phyloP scores from a whole-genome alignment of 1,139 yeast genomes.

The Suhomyces yuchorum region DNA sequence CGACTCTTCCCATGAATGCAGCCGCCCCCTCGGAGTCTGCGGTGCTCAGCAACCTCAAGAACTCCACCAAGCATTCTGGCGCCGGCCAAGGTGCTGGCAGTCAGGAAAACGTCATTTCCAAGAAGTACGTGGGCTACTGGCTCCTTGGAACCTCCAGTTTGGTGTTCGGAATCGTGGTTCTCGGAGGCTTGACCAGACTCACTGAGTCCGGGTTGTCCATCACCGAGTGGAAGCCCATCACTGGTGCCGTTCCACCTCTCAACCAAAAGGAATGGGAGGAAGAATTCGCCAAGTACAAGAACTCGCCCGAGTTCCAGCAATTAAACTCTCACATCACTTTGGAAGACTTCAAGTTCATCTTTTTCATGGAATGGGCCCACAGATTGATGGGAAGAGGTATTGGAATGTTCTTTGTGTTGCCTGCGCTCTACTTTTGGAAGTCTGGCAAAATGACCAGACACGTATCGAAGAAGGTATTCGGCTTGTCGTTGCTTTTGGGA shows the following conservation, averaged over 20 bases:
- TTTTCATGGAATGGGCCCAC: slow-evolving; percentile 98
- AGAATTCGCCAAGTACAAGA: slow-evolving; percentile 79
- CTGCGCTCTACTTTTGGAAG: slow-evolving; percentile 79
- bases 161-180: slow-evolving; percentile 93
- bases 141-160: slow-evolving; percentile 85
- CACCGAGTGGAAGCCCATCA: slow-evolving; percentile 98
- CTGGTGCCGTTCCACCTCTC: slow-evolving; percentile 91
- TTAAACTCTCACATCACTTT: slow-evolving; percentile 87
- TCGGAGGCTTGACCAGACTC: slow-evolving; percentile 92
- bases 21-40: background rate
- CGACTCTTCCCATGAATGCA: slow-evolving; percentile 12
- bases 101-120: slow-evolving; percentile 27
- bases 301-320: slow-evolving; percentile 88
- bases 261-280: slow-evolving; percentile 77
- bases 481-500: slow-evolving; percentile 77
- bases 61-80: slow-evolving; percentile 1
- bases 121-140: slow-evolving; percentile 78
- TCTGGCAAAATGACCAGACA: slow-evolving; percentile 67
- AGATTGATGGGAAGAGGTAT: slow-evolving; percentile 89
- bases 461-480: slow-evolving; percentile 67
- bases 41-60: slow-evolving; percentile 8
- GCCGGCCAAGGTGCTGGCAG: slow-evolving; percentile 15
- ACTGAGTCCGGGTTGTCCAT: slow-evolving; percentile 96
- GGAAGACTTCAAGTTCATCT: slow-evolving; percentile 94
- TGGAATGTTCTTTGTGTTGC: slow-evolving; percentile 79